A percentile compares a stretch with the other conserved stretches of the same genome.
Conservation (phyloP, 331 rosid species). For the Dryas integrifolia region DNA sequence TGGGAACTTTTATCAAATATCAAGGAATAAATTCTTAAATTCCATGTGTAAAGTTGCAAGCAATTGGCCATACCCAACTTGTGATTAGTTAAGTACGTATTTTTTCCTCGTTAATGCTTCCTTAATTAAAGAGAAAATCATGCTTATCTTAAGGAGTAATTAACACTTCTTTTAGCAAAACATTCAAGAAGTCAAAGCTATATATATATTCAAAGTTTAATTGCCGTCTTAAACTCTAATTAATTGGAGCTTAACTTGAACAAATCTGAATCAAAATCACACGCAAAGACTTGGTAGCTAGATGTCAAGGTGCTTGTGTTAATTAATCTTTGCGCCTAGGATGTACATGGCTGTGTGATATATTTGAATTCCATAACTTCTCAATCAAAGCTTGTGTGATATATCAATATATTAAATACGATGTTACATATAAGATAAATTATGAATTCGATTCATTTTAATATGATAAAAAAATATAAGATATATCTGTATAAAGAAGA, state of each 20-base stretch:
- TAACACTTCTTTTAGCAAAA: background rate
- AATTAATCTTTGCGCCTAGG: background rate
- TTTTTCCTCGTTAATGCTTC: background rate
- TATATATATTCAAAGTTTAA: background rate
- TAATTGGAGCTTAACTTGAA: background rate
- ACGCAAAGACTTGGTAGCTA: background rate
- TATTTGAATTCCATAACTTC: too few species aligned
- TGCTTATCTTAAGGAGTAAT: background rate
- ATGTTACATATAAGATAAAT: too few species aligned
- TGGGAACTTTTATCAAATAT: too few species aligned
- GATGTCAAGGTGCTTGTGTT: background rate
- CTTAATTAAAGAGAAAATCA: background rate
- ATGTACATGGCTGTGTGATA: too few species aligned
- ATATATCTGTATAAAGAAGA: too few species aligned
- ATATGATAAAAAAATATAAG: too few species aligned
- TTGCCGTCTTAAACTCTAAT: background rate
- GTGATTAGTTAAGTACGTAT: background rate
- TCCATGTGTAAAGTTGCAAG: background rate
- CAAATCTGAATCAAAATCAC: background rate
- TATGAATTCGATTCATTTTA: too few species aligned
- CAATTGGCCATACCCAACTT: background rate
- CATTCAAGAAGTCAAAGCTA: background rate
- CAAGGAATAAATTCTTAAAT: too few species aligned
- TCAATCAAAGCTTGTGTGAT: too few species aligned
- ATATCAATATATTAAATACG: too few species aligned